Evolutionary conservation across 257 asterid genomes (phyloP).

Genomic region (Ilex aquifolium): DNA sequence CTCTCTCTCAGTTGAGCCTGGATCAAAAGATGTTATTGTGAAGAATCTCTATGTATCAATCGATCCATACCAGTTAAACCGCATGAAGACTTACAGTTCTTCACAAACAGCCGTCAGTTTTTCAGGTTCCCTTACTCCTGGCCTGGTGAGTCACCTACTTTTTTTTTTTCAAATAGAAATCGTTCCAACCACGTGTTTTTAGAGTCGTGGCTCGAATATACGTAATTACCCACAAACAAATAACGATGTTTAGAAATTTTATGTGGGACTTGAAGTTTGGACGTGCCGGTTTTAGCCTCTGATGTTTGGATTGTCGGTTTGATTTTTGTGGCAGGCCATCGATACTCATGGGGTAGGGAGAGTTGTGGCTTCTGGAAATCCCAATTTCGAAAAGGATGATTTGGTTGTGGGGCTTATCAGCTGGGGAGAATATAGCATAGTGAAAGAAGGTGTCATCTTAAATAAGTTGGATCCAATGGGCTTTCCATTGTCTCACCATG

Average conservation of each 20-base stretch:
- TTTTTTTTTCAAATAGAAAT: no score
- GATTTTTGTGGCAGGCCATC: slow-evolving; percentile 25
- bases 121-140: slow-evolving; percentile 36
- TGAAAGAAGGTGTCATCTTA: slow-evolving; percentile 36
- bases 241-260: not conserved
- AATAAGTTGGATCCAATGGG: slow-evolving; percentile 62
- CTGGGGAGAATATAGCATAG: slow-evolving; percentile 72
- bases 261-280: not conserved
- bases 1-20: slow-evolving; percentile 4
- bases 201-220: no score
- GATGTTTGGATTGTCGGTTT: not conserved
- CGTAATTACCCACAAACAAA: no score
- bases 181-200: no score
- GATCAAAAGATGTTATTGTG: slow-evolving; percentile 29
- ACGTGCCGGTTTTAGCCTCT: no score
- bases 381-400: slow-evolving; percentile 42
- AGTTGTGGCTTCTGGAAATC: slow-evolving; percentile 49
- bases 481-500: slow-evolving; percentile 51
- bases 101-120: slow-evolving; percentile 36
- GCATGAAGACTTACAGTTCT: slow-evolving; percentile 49
- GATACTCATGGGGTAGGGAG: slow-evolving; percentile 67
- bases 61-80: slow-evolving; percentile 66
- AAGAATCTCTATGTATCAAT: slow-evolving; percentile 49
- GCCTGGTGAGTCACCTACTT: slow-evolving; percentile 17
- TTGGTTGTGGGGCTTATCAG: slow-evolving; percentile 56